phyloP scores from a whole-genome alignment of 805 yeast species.

The Blastobotrys americana region DNA sequence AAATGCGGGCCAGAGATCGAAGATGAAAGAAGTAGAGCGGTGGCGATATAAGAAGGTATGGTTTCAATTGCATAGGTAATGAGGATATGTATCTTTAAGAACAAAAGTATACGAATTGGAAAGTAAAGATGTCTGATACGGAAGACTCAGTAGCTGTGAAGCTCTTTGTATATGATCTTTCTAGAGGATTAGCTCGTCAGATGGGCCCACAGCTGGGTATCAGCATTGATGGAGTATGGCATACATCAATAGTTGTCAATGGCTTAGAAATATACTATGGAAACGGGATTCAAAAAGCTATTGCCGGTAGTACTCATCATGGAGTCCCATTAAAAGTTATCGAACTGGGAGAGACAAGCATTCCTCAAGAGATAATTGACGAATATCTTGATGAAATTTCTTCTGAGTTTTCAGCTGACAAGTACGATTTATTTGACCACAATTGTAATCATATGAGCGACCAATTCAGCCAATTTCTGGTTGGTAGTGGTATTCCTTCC shows the following conservation, averaged over 20 bases:
- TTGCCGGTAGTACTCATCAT: slow-evolving; percentile 51
- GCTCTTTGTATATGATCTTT: slow-evolving; percentile 56
- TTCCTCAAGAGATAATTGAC: slow-evolving; percentile 44
- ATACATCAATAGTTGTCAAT: slow-evolving; percentile 47
- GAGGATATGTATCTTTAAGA: too few relatives aligned
- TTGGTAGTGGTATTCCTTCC: slow-evolving; percentile 48
- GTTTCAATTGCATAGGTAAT: too few relatives aligned
- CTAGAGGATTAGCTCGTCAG: slow-evolving; percentile 51
- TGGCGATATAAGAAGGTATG: too few relatives aligned
- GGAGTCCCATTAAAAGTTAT: slow-evolving; percentile 50
- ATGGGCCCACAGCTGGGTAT: slow-evolving; percentile 47
- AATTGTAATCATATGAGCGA: slow-evolving; percentile 66
- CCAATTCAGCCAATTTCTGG: slow-evolving; percentile 49
- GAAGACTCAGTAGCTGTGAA: slow-evolving; percentile 32
- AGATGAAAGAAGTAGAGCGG: too few relatives aligned
- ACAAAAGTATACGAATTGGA: too few relatives aligned
- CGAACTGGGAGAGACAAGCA: slow-evolving; percentile 46
- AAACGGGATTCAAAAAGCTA: slow-evolving; percentile 43
- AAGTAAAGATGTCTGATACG: background rate
- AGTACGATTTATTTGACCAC: slow-evolving; percentile 52
- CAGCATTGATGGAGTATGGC: slow-evolving; percentile 51
- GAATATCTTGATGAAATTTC: slow-evolving; percentile 48
- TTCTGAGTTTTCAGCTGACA: slow-evolving; percentile 40
- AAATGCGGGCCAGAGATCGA: too few relatives aligned
- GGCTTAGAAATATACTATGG: slow-evolving; percentile 55